These are phyloP conservation scores for Calonectria pteridis DNA, from an alignment of 2,329 filamentous ascomycete genomes.

Conservation along the genomic window DNA sequence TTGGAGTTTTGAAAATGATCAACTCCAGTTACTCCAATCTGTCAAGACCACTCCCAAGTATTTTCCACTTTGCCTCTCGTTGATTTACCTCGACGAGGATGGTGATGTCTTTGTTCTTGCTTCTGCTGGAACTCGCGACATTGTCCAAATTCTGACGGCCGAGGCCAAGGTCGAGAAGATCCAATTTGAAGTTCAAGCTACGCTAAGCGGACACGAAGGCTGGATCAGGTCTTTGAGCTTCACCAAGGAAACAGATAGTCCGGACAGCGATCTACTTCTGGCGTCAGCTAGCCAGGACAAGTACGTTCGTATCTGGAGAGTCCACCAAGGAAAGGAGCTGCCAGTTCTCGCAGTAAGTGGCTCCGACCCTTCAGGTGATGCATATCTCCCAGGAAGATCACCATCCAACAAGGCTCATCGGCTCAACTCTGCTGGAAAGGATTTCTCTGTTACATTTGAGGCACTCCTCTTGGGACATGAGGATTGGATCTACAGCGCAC, in stretches of 20 bases:
- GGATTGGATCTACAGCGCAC: slow-evolving; percentile 95
- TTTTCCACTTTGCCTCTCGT: slow-evolving; percentile 82
- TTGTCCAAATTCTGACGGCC: slow-evolving; percentile 83
- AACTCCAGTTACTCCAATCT: slow-evolving; percentile 72
- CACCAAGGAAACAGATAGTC: slow-evolving; percentile 67
- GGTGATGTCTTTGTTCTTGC: slow-evolving; percentile 76
- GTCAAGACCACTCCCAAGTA: slow-evolving; percentile 82
- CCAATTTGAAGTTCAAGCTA: slow-evolving; percentile 79
- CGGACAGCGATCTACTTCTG: slow-evolving; percentile 78
- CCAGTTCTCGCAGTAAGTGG: slow-evolving; percentile 66
- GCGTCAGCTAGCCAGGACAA: slow-evolving; percentile 98
- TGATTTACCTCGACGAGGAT: slow-evolving; percentile 69
- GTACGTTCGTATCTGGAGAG: slow-evolving; percentile 93
- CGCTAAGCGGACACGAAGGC: slow-evolving; percentile 89
- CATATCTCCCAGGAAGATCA: slow-evolving; percentile 75
- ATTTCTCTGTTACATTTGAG: slow-evolving; percentile 91
- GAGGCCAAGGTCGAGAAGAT: slow-evolving; percentile 52
- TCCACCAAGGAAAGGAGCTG: slow-evolving; percentile 78
- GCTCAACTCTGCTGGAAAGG: slow-evolving; percentile 70
- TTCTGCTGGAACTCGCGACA: slow-evolving; percentile 85
- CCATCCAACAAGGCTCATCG: slow-evolving; percentile 91
- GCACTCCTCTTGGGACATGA: slow-evolving; percentile 94
- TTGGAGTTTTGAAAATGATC: slow-evolving; percentile 73
- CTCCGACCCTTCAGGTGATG: slow-evolving; percentile 69
- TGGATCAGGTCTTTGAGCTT: slow-evolving; percentile 94